Conservation (phyloP, 2,329 filamentous ascomycete genomes). For the Neocucurbitaria cava region DNA sequence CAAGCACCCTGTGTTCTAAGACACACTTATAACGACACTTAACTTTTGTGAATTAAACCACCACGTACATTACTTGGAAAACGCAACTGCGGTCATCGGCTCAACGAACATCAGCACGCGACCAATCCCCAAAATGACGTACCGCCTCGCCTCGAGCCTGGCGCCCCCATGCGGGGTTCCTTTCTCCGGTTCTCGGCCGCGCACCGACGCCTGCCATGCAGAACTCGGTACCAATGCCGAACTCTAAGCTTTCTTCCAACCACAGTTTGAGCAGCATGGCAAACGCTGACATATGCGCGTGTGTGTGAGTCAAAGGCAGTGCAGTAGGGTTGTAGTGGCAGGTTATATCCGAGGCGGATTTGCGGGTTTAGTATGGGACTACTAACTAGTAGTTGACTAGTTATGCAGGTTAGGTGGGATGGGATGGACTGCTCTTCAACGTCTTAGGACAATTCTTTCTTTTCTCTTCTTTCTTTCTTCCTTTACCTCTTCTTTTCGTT, state of each 20-base stretch:
- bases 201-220: slow-evolving; percentile 2
- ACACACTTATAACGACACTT: too few species aligned
- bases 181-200: slow-evolving; percentile 12
- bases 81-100: too few species aligned
- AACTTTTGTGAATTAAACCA: too few species aligned
- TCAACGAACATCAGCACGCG: too few species aligned
- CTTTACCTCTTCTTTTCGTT: background rate
- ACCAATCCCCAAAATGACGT: background rate
- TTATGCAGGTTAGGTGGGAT: slow-evolving; percentile 6
- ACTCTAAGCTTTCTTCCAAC: slow-evolving; percentile 3
- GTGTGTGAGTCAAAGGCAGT: slow-evolving; percentile 10
- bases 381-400: slow-evolving; percentile 14
- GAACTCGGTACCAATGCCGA: background rate
- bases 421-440: slow-evolving; percentile 7
- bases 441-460: slow-evolving; percentile 13
- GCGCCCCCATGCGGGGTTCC: background rate
- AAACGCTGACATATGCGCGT: slow-evolving; percentile 2
- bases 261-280: background rate
- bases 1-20: too few species aligned
- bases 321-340: background rate
- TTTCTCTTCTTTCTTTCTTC: background rate
- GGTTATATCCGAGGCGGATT: slow-evolving; percentile 13
- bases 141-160: background rate
- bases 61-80: too few species aligned
- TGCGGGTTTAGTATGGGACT: slow-evolving; percentile 19